phyloP scores from a whole-genome alignment of 2,329 filamentous ascomycete genomes.

The Colletotrichum godetiae region DNA sequence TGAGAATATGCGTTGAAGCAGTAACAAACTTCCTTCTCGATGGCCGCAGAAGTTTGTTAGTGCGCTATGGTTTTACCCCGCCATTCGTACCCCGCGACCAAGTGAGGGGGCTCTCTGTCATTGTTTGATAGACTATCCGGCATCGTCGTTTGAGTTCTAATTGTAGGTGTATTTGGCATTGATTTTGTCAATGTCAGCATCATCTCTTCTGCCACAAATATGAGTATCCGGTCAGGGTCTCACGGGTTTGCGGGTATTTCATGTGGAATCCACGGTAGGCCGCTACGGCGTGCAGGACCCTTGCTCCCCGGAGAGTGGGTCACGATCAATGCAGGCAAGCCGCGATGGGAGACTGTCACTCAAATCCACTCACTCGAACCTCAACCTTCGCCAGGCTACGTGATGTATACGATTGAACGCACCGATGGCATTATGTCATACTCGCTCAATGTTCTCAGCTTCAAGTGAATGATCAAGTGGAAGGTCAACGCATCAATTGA shows the following conservation, averaged over 20 bases:
- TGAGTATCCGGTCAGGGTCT: background rate
- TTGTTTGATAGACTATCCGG: background rate
- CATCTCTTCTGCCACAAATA: no score
- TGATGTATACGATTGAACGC: no score
- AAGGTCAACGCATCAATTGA: constrained; percentile 18
- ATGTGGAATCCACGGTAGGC: background rate
- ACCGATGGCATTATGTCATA: no score
- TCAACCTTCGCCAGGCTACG: background rate
- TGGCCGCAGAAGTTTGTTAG: background rate
- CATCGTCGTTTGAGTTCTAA: background rate
- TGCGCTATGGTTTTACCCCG: background rate
- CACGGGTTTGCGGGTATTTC: background rate
- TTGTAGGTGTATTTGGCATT: no score
- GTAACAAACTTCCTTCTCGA: background rate
- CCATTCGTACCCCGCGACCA: background rate
- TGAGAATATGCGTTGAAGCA: background rate
- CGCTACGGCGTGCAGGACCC: constrained; percentile 2
- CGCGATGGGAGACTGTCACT: background rate
- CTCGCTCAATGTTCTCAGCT: background rate
- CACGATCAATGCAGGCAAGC: constrained; percentile 19
- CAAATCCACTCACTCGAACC: background rate
- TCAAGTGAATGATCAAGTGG: background rate
- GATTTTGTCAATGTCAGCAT: no score
- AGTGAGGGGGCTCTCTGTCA: background rate
- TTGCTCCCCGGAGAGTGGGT: constrained; percentile 18